A percentile compares a stretch with the other conserved stretches of the same genome.
phyloP scores from a whole-genome alignment of 352 stramenopile genomes.

The Pythium sukuiense region DNA sequence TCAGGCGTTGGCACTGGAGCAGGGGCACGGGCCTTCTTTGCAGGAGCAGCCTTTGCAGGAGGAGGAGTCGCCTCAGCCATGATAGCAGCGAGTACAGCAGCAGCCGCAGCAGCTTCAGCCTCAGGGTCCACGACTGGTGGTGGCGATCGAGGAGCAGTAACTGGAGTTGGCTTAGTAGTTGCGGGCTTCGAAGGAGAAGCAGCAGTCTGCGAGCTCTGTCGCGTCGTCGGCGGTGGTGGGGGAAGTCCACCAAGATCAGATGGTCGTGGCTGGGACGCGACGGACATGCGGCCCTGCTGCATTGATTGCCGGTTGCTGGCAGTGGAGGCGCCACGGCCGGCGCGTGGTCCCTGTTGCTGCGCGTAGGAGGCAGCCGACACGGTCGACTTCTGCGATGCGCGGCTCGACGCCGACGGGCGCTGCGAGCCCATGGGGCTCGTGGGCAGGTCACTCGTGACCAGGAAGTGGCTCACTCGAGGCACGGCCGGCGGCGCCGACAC shows the following conservation, averaged over 20 bases:
- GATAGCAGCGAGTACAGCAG: conserved; percentile 1
- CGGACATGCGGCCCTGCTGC: conserved; percentile 29
- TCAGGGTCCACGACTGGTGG: conserved; percentile 2
- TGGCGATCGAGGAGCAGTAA: conserved; percentile 4
- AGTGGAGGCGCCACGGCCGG: conserved; percentile 8
- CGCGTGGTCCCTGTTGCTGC: conserved; percentile 7
- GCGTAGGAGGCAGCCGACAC: background rate
- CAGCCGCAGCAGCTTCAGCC: background rate
- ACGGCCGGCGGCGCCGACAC: conserved; percentile 33
- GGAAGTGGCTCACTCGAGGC: conserved; percentile 61
- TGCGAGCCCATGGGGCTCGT: conserved; percentile 57
- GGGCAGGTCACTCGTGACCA: conserved; percentile 59
- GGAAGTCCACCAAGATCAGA: conserved; percentile 23
- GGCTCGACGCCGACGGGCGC: conserved; percentile 11
- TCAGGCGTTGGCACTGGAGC: conserved; percentile 18
- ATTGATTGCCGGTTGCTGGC: conserved; percentile 25
- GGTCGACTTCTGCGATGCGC: conserved; percentile 19
- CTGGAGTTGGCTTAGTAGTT: background rate
- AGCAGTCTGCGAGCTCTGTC: conserved; percentile 13
- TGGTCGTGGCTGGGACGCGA: conserved; percentile 24
- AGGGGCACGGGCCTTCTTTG: conserved; percentile 23
- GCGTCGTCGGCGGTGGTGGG: conserved; percentile 15
- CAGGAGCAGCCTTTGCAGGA: conserved; percentile 17
- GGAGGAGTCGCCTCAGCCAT: conserved; percentile 3
- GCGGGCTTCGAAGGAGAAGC: conserved; percentile 1